Evolutionary conservation across 129 eudicot genomes (phyloP).

Genomic region (Lonicera japonica): DNA sequence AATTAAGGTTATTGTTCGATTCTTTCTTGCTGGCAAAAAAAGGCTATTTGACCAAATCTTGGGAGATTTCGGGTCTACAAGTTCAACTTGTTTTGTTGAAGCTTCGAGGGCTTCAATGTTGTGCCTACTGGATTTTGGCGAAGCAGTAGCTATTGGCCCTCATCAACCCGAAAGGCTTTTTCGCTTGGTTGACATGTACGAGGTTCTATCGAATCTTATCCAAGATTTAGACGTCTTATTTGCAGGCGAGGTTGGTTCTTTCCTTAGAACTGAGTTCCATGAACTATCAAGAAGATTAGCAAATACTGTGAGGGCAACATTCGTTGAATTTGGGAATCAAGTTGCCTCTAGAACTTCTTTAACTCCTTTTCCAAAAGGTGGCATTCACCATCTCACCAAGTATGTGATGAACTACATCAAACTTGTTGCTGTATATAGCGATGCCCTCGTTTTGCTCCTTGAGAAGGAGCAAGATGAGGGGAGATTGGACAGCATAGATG

Average conservation of each 20-base stretch:
- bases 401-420: constrained; percentile 51
- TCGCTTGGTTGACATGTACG: constrained; percentile 42
- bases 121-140: constrained; percentile 47
- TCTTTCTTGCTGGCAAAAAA: constrained; percentile 35
- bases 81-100: constrained; percentile 28
- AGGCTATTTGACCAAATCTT: constrained; percentile 36
- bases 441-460: constrained; percentile 34
- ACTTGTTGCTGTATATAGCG: constrained; percentile 24
- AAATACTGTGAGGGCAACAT: constrained; percentile 25
- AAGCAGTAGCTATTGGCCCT: constrained; percentile 40
- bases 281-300: constrained; percentile 27
- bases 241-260: constrained; percentile 15
- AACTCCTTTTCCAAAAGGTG: constrained; percentile 37
- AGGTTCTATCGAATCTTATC: constrained; percentile 24
- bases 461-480: constrained; percentile 10
- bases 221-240: constrained; percentile 32
- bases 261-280: constrained; percentile 26
- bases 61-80: constrained; percentile 11
- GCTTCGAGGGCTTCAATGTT: constrained; percentile 32
- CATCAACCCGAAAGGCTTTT: constrained; percentile 41
- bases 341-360: constrained; percentile 25
- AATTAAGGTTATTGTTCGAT: constrained; percentile 22
- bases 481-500: background rate
- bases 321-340: constrained; percentile 20
- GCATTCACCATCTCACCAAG: constrained; percentile 39